Base-by-base conservation (phyloP, 2,329 filamentous ascomycete genomes). In the Aureobasidium sp. region DNA sequence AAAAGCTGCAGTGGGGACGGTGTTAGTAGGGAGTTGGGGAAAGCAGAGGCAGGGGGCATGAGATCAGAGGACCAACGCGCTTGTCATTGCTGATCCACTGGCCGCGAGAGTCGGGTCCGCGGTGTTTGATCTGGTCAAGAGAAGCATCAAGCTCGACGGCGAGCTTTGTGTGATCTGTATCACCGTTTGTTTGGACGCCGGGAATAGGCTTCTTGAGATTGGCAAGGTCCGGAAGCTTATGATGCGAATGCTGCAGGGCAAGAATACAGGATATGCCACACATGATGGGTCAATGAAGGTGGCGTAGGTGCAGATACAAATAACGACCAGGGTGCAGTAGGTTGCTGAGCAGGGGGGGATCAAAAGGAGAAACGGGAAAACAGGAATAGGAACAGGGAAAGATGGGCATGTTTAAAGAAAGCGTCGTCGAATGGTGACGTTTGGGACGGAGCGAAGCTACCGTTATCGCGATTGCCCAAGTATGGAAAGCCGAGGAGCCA, bases 41-140 rank as follows among this genome's bases (percentile, higher is more conserved):
- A n/a, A 44, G 22, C 40, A 15, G n/a, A 39, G 48, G 61, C 31
- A 56, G 57, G 48, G 62, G 44, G 50, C 12, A 48, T 44, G 22
- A 27, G 50, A 64, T 54, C 56, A 64, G 66, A 70, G 60, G 68
- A 79, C 76, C 75, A 66, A 79, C 73, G 56, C 73, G 70, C 56
- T 71, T 70, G 65, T 78, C 74, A n/a, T 71, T 63, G 63, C 73
- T 77, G 61, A 79, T 74, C 78, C 78, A 80, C 57, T 74, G 67
- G n/a, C 76, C 77, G 57, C 71, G 70, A 29, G 73, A 71, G 66
- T 81, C 78, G 5, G 78, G 78, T 4, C 78, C 78, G 57, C 78
- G 75, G 67, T 79, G 77, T 27, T 72, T 70, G 64, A 79, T 73
- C 50, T 73, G 64, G 27, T 76, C 71, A 31, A 78, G 65, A 57